Conservation (phyloP, 2,329 filamentous ascomycete genomes). For the Leptodontidium sp. region DNA sequence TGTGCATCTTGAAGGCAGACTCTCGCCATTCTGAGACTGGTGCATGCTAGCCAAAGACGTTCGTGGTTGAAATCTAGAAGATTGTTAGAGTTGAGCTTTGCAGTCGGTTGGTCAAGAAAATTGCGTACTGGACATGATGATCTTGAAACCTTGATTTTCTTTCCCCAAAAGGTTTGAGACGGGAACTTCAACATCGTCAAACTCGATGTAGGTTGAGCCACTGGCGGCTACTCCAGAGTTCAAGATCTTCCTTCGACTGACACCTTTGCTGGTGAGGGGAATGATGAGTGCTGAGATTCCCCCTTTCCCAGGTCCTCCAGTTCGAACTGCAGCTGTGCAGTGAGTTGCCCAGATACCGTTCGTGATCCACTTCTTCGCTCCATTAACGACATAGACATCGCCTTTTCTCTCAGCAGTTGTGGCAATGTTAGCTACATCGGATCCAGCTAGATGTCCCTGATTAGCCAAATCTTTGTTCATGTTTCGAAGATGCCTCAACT, state of each 20-base stretch:
- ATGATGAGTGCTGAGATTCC: constrained; percentile 90
- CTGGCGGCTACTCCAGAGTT: no score
- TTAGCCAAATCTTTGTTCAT: not conserved
- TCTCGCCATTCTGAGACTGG: constrained; percentile 88
- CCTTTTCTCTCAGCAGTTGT: constrained; percentile 93
- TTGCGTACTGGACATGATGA: constrained; percentile 49
- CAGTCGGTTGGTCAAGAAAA: not conserved
- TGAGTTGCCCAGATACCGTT: constrained; percentile 95
- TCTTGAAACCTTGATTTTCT: constrained; percentile 93
- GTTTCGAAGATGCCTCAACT: no score
- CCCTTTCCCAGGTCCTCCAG: constrained; percentile 86
- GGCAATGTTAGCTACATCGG: constrained; percentile 90
- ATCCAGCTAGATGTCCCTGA: constrained; percentile 64
- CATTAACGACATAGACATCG: constrained; percentile 96
- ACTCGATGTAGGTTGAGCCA: constrained; percentile 86
- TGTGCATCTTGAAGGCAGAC: constrained; percentile 95
- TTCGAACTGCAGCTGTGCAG: constrained; percentile 93
- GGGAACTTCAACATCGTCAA: constrained; percentile 97
- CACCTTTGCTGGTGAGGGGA: constrained; percentile 58
- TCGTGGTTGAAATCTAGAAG: constrained; percentile 93
- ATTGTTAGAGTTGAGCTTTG: not conserved
- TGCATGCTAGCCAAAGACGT: constrained; percentile 95
- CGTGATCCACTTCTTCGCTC: constrained; percentile 99
- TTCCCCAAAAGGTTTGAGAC: constrained; percentile 96
- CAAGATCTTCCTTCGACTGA: no score